These are phyloP conservation scores for Neurospora discreta DNA, from an alignment of 495 filamentous ascomycete species.

Conservation along the genomic window DNA sequence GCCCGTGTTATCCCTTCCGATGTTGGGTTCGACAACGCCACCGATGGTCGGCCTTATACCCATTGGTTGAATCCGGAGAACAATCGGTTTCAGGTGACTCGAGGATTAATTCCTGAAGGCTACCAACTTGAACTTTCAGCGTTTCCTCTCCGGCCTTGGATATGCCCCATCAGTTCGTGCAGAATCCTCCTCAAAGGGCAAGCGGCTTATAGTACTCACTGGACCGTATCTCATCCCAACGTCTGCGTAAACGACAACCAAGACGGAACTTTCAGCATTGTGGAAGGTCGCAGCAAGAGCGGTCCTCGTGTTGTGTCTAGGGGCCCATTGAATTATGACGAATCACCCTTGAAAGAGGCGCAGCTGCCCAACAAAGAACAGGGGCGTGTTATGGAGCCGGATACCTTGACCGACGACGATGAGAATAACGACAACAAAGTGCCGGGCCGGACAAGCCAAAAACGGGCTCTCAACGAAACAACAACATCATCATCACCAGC, in stretches of 20 bases:
- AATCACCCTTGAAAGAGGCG: not conserved
- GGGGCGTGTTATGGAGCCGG: too few relatives aligned
- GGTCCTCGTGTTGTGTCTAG: not conserved
- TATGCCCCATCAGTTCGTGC: slow-evolving; percentile 13
- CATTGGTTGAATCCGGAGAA: slow-evolving; percentile 3
- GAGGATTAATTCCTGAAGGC: slow-evolving; percentile 8
- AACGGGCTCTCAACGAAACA: not conserved
- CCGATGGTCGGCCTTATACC: slow-evolving; percentile 4
- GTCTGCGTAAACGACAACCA: slow-evolving; percentile 4
- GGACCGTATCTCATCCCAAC: not conserved
- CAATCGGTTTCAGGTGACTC: not conserved
- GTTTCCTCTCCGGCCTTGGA: slow-evolving; percentile 1
- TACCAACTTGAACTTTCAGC: slow-evolving; percentile 3
- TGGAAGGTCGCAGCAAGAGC: not conserved
- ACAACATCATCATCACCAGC: not conserved
- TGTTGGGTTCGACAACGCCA: not conserved
- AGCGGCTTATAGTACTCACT: slow-evolving; percentile 2
- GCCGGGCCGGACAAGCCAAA: not conserved
- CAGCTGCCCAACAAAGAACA: not conserved
- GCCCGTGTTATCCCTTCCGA: not conserved
- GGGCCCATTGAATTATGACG: not conserved
- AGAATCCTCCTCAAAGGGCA: not conserved
- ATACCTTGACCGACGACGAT: not conserved
- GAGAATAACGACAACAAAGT: not conserved
- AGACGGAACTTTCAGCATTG: slow-evolving; percentile 3